phyloP scores from a whole-genome alignment of 306 rosid species.

The Quillaja saponaria region DNA sequence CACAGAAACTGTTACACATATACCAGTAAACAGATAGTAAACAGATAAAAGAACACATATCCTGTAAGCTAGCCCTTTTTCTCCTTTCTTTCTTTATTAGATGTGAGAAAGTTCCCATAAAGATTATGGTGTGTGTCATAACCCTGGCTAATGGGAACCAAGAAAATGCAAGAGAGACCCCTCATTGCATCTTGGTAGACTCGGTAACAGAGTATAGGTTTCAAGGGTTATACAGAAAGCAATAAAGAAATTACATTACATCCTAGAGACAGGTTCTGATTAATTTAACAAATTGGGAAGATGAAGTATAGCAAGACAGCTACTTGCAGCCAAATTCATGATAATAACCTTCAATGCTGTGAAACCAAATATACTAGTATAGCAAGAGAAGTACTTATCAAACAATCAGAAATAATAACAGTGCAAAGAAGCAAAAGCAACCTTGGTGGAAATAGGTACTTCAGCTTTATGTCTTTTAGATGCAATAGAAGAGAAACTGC shows the following conservation, averaged over 20 bases:
- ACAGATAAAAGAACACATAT: background rate
- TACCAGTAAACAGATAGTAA: no score
- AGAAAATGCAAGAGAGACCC: no score
- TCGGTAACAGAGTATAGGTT: no score
- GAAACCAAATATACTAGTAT: background rate
- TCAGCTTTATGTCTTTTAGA: slow-evolving; percentile 88
- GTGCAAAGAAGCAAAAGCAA: slow-evolving; percentile 34
- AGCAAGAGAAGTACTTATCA: slow-evolving; percentile 2
- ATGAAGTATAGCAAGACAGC: background rate
- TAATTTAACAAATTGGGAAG: slow-evolving; percentile 5
- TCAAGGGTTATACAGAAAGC: background rate
- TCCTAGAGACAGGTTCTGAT: slow-evolving; percentile 6
- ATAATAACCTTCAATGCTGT: background rate
- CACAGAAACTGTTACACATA: slow-evolving; percentile 22
- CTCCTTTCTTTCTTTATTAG: no score
- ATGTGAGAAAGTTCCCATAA: no score
- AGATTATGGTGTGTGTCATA: no score
- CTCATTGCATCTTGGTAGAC: no score
- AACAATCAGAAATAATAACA: slow-evolving; percentile 13
- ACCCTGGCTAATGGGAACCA: no score
- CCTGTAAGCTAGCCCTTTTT: background rate
- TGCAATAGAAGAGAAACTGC: slow-evolving; percentile 60
- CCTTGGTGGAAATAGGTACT: slow-evolving; percentile 77
- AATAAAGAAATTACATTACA: slow-evolving; percentile 10
- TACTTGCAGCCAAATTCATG: background rate